Evolutionary conservation across 2,329 filamentous ascomycete species (phyloP), one percentile per base, ranked within the genome.

Genomic region (Fonsecaea pedrosoi): DNA sequence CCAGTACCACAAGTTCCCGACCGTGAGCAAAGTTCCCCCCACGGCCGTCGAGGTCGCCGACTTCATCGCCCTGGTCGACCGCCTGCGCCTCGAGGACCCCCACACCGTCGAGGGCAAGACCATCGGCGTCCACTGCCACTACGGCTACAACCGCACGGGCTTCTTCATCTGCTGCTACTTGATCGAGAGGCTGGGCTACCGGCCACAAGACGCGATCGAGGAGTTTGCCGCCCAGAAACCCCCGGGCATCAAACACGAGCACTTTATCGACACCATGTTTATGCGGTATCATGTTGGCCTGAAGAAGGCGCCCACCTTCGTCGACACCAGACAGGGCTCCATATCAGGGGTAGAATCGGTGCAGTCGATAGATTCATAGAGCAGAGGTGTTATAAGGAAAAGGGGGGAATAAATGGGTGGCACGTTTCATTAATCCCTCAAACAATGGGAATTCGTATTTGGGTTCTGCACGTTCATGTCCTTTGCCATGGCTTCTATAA

Each of bases 91-190:
- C 34, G 77, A 81, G 69, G 78, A 78, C 48, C 80, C 81, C 1
- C 79, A 81, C n/a, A 37, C 54, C 18, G 45, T 21, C n/a, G 77
- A 79, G 21, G 81, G 62, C 9, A 79, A 80, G 13, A 74, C 89
- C 56, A 86, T 97, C 60, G 94, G 90, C 2, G 92, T 97, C 0
- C 94, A 98, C 77, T 98, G 94, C 74, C 94, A 98, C 75, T 97
- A 97, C 73, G 94, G 94, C 0, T 97, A 96, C 81, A 97, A 98
- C 77, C 87, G 94, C 25, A 97, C 94, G 0, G 94, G 94, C 0
- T 97, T 94, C 77, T 91, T 97, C 75, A 87, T 98, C 59, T 90
- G 92, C 37, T 92, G 89, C 74, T 98, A 97, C 75, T 82, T 98
- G n/a, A 89, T 97, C 13, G 93, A 97, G 80, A 84, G 88, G 55